Evolutionary conservation across 1,139 yeast species (phyloP).

Genomic region (Meyerozyma smithsonii): DNA sequence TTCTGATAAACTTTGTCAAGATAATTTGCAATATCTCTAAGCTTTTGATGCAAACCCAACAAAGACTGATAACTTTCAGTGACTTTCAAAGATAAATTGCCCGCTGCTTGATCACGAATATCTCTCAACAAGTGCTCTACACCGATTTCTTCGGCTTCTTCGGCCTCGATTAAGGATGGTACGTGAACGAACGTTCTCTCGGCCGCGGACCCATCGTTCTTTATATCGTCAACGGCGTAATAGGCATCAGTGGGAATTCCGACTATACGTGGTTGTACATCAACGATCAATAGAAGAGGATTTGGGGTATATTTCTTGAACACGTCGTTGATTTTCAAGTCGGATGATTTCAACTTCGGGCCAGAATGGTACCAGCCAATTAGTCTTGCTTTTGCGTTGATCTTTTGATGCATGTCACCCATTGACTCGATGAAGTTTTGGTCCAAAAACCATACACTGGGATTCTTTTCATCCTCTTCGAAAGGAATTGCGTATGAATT

Average conservation of each 20-base stretch:
- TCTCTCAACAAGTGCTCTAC: constrained; percentile 95
- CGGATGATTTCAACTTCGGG: constrained; percentile 84
- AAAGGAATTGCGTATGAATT: constrained; percentile 88
- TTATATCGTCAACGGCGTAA: constrained; percentile 89
- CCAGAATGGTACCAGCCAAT: constrained; percentile 99
- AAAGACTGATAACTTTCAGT: constrained; percentile 88
- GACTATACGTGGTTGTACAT: constrained; percentile 74
- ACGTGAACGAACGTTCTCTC: constrained; percentile 92
- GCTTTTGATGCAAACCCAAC: constrained; percentile 77
- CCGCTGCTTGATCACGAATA: constrained; percentile 95
- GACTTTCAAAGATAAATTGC: constrained; percentile 78
- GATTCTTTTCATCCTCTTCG: constrained; percentile 91
- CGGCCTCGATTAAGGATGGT: constrained; percentile 91
- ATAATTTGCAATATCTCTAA: constrained; percentile 75
- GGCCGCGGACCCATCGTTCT: constrained; percentile 93
- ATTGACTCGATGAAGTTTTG: constrained; percentile 94
- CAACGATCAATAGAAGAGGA: constrained; percentile 86
- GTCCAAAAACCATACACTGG: constrained; percentile 96
- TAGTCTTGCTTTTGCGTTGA: constrained; percentile 91
- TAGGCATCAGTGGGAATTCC: constrained; percentile 97
- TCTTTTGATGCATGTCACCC: constrained; percentile 97
- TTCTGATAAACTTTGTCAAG: constrained; percentile 69
- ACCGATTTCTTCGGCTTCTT: constrained; percentile 98
- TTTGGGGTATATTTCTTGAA: constrained; percentile 80
- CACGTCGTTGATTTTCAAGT: constrained; percentile 81